Percentiles rank a stretch among this genome's conserved stretches.
phyloP scores from a whole-genome alignment of 2,329 filamentous ascomycete genomes.

The Coniochaeta sp. region DNA sequence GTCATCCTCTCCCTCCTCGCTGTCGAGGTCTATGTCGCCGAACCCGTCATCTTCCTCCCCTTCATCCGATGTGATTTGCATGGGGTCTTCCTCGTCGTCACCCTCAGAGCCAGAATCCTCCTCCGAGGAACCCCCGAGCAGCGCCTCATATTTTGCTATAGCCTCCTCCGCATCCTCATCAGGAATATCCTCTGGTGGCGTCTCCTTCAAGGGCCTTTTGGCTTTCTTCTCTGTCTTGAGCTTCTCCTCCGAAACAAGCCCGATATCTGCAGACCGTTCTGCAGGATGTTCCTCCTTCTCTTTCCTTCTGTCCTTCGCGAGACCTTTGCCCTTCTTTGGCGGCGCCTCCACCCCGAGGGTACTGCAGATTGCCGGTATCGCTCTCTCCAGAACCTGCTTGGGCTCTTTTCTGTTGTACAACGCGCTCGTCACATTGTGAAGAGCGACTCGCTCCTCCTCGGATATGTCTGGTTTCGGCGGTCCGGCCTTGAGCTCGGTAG shows the following conservation, averaged over 20 bases:
- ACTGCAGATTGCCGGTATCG: constrained; percentile 40
- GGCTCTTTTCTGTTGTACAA: constrained; percentile 47
- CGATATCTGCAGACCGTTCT: constrained; percentile 17
- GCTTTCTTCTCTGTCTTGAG: constrained; percentile 5
- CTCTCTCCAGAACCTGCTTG: constrained; percentile 39
- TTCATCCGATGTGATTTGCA: constrained; percentile 16
- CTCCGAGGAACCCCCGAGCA: constrained; percentile 14
- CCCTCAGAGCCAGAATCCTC: constrained; percentile 29
- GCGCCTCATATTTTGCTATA: constrained; percentile 12
- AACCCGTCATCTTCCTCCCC: constrained; percentile 11
- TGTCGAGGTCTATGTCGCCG: constrained; percentile 16
- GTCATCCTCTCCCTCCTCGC: background rate
- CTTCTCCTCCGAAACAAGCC: background rate
- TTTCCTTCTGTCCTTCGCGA: constrained; percentile 22
- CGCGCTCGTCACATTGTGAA: constrained; percentile 54
- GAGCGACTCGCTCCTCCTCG: constrained; percentile 40
- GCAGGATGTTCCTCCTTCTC: constrained; percentile 22
- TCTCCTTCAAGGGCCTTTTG: constrained; percentile 7
- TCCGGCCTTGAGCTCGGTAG: constrained; percentile 36
- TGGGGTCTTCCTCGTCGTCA: constrained; percentile 27
- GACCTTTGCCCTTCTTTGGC: constrained; percentile 30
- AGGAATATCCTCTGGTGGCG: constrained; percentile 12
- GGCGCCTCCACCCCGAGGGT: constrained; percentile 40
- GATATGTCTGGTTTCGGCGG: constrained; percentile 43
- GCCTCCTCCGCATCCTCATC: constrained; percentile 13